phyloP scores from a whole-genome alignment of 164 flowering plant species.

The Warburgia ugandensis region DNA sequence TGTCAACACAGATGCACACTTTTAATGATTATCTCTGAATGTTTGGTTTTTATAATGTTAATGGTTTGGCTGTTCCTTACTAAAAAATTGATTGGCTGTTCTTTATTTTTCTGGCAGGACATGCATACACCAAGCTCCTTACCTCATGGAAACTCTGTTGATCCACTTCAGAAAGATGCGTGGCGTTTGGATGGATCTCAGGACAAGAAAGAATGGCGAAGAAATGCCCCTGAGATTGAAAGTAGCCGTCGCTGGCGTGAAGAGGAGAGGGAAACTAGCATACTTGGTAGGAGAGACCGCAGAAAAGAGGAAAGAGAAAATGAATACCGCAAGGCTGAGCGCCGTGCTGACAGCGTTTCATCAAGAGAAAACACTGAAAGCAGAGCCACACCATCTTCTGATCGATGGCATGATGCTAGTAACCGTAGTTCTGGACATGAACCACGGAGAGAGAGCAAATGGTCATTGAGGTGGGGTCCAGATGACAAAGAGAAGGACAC shows the following conservation, averaged over 20 bases:
- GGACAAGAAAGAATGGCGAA: conserved; percentile 81
- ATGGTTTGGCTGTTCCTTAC: too few relatives aligned
- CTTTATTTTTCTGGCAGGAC: conserved; percentile 32
- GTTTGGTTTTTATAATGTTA: too few relatives aligned
- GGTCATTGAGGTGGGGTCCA: conserved; percentile 98
- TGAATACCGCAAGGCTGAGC: conserved; percentile 21
- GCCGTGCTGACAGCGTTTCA: conserved; percentile 47
- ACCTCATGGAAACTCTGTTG: conserved; percentile 25
- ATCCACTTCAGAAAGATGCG: conserved; percentile 51
- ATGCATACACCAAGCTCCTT: conserved; percentile 35
- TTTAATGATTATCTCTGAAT: too few relatives aligned
- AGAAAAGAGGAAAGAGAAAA: conserved; percentile 34
- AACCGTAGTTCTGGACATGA: conserved; percentile 58
- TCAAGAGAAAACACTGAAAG: conserved; percentile 41
- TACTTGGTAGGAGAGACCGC: conserved; percentile 75
- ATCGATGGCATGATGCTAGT: conserved; percentile 62
- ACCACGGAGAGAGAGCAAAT: conserved; percentile 67
- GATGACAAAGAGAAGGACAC: conserved; percentile 77
- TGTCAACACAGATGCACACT: too few relatives aligned
- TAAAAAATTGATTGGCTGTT: conserved; percentile 1
- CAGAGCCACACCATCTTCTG: conserved; percentile 43
- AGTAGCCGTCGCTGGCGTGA: conserved; percentile 83
- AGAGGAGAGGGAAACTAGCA: conserved; percentile 90
- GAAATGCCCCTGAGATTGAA: conserved; percentile 47
- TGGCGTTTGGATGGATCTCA: conserved; percentile 69